Base-by-base conservation (phyloP, 208 protist genomes). In the Leishmania amazonensis region DNA sequence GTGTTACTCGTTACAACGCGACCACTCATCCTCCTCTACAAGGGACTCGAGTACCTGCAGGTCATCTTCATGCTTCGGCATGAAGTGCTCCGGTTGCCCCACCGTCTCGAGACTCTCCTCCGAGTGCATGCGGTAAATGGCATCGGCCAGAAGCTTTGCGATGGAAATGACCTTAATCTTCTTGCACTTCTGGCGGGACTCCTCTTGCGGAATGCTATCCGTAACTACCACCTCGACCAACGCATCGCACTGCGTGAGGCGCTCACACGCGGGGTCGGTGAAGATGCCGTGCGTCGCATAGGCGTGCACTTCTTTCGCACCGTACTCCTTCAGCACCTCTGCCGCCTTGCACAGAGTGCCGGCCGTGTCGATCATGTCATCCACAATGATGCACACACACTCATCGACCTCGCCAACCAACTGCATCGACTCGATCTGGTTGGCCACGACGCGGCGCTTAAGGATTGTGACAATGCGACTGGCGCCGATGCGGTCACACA, bases 321-420 rank as follows among this genome's bases (percentile, higher is more conserved):
- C 99, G 81, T 98, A 90, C 31, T 97, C 90, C 85, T 93, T 98
- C 54, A 99, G 87, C 80, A 98, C 90, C 81, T 99, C 95, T 35
- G 97, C 98, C n/a, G 98, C 97, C 70, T 97, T 98, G 78, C 89
- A 96, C 58, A 99, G 90, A 38, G 98, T 99, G 70, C 98, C 97
- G 45, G 90, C 97, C 15, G 99, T 99, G 88, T 99, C 99, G 86
- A 98, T 98, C 95, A 99, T 99, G 89, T 99, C 99, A 77, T 99
- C 99, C n/a, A 99, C 94, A 78, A 99, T 98, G 76, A 99, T 96
- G 82, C 91, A 96, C 45, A 96, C 89, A 79, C 95, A 98, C n/a
- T 96, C 98, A 28, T 91, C 88, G 19, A 99, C 98, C 77, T 99
- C 96, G 76, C 98, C 98, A 45, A 99, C 98, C 13, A 99, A 88